Evolutionary conservation across 179 eudicot species (phyloP).

Genomic region (Silene noctiflora): DNA sequence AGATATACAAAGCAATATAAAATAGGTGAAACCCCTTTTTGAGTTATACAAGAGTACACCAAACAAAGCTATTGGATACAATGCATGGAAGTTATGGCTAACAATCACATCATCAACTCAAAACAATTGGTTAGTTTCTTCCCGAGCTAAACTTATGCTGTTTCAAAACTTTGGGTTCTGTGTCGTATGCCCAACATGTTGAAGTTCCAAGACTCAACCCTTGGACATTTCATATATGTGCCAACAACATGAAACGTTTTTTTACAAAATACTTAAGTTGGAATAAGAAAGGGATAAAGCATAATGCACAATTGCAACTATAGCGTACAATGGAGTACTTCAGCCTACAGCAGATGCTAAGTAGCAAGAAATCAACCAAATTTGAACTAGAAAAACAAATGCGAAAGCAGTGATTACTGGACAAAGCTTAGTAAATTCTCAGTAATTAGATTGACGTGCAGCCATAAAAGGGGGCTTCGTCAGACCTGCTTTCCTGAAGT

Average conservation of each 20-base stretch:
- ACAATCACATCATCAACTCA: background rate
- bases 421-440: constrained; percentile 1
- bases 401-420: background rate
- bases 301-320: too few relatives aligned
- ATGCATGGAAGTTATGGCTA: background rate
- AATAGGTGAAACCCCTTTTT: constrained; percentile 10
- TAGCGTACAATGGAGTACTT: background rate
- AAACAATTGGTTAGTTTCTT: background rate
- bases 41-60: background rate
- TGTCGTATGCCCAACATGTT: too few relatives aligned
- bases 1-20: constrained; percentile 13
- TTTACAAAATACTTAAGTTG: too few relatives aligned
- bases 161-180: too few relatives aligned
- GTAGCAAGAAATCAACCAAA: background rate
- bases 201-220: too few relatives aligned
- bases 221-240: too few relatives aligned
- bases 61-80: background rate
- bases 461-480: background rate
- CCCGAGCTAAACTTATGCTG: too few relatives aligned
- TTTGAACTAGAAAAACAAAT: too few relatives aligned
- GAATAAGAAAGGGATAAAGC: too few relatives aligned
- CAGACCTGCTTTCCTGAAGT: constrained; percentile 81
- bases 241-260: too few relatives aligned
- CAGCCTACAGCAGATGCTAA: background rate
- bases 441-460: background rate